Percentiles rank a stretch among this genome's conserved stretches.
Evolutionary conservation across 1,284 basidiomycete species (phyloP).

Genomic region (Ustilago hordei): DNA sequence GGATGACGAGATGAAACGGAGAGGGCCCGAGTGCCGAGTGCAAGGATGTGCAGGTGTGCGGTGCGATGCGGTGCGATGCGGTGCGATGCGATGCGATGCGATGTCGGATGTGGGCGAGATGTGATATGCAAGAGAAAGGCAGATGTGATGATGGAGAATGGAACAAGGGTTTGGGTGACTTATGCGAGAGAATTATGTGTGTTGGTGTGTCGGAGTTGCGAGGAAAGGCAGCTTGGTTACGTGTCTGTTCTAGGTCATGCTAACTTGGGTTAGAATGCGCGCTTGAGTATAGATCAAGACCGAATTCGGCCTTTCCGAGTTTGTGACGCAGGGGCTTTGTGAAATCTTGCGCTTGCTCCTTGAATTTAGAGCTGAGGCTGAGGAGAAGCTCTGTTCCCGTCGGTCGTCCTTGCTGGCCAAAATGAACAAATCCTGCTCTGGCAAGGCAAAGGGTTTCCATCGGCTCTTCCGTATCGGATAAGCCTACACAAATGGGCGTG

Average conservation of each 20-base stretch:
- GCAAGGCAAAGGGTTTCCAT: too few species aligned
- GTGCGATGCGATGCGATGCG: neutral
- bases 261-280: neutral
- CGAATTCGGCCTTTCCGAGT: too few species aligned
- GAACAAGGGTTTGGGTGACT: constrained; percentile 17
- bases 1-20: too few species aligned
- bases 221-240: neutral
- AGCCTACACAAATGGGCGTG: neutral
- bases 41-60: neutral
- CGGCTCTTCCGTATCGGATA: neutral
- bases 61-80: neutral
- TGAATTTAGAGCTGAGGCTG: neutral
- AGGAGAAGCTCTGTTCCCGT: neutral
- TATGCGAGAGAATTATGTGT: neutral
- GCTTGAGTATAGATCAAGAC: neutral
- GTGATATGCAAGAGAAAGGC: neutral
- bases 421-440: too few species aligned
- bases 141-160: constrained; percentile 2
- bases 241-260: neutral
- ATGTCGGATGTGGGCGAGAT: neutral
- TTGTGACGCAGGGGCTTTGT: neutral
- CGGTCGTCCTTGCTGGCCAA: too few species aligned
- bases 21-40: neutral
- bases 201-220: constrained; percentile 1
- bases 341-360: neutral